Evolutionary conservation across 768 basidiomycete species (phyloP), one percentile per base, ranked within the genome.

Genomic region (Lactarius hengduanensis): DNA sequence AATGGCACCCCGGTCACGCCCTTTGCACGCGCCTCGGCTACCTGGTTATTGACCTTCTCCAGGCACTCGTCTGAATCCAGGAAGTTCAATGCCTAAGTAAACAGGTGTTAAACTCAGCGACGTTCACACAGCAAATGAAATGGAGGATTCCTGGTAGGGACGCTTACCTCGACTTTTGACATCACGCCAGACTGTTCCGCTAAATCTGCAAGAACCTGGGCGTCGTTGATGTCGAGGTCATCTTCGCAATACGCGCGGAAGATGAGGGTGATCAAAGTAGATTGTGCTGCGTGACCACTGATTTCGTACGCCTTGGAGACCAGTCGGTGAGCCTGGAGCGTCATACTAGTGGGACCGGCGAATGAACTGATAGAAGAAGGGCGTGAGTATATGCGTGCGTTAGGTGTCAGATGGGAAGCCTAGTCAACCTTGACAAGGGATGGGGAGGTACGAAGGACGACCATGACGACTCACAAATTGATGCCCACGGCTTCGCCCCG

Each of bases 1-100:
- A 91, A 85, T 9, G 92, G 92, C 3, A 94, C 90, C 45, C 91
- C 91, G 6, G 84, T 86, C 59, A 94, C 84, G 20, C 91, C 91
- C 63, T 86, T 83, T 50, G 78, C 77, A 62, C 86, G 83, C 47
- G 88, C 88, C 57, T 84, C 82, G 10, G 81, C 79, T 71, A 86
- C 86, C 77, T 87, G 84, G 11, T 78, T 77, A 67, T 86, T 78
- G 1, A 93, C 86, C 69, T 90, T 89, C 61, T 82, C 79, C 71
- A 83, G 80, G 64, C 87, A 78, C 71, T 90, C 89, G 72, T 88
- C 81, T 3, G 88, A 85, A 47, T 84, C 67, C 38, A 94, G 77
- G 76, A 92, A 94, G 50, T 76, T 74, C 41, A 86, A 63, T 15
- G 87, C 88, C 87, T 92, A 73, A 32, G 58, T 36, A 57, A 38